Conservation (phyloP, 257 asterid genomes). For the Gardenia jasminoides region DNA sequence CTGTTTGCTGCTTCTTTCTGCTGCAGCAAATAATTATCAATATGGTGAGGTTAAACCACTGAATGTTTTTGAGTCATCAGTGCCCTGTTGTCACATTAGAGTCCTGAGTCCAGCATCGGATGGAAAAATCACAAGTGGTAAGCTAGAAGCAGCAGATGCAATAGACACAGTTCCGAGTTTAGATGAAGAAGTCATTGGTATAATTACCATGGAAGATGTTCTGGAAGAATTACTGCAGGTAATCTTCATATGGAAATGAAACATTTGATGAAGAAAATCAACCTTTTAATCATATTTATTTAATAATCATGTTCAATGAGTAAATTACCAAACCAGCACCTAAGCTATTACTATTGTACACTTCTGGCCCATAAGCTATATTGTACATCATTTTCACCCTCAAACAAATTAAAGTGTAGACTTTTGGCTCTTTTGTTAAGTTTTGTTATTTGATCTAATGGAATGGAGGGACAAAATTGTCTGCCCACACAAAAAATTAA, state of each 20-base stretch:
- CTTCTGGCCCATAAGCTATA: too few relatives aligned
- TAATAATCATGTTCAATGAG: not conserved
- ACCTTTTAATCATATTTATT: not conserved
- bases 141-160: conserved; percentile 25
- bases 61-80: not conserved
- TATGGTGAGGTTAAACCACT: conserved; percentile 19
- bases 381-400: too few relatives aligned
- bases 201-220: conserved; percentile 78
- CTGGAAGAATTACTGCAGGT: conserved; percentile 70
- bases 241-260: not conserved
- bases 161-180: conserved; percentile 24
- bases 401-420: too few relatives aligned
- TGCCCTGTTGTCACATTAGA: conserved; percentile 5
- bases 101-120: conserved; percentile 10
- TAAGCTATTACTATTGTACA: too few relatives aligned
- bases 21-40: conserved; percentile 19
- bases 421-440: too few relatives aligned
- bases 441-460: too few relatives aligned
- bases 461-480: too few relatives aligned
- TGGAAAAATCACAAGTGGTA: conserved; percentile 26
- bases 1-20: not conserved
- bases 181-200: conserved; percentile 56
- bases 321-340: too few relatives aligned
- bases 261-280: not conserved
- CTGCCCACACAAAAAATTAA: too few relatives aligned